Evolutionary conservation across 1,284 basidiomycete genomes (phyloP), one percentile per base, ranked within the genome.

Genomic region (Tylopilus orsonianus): DNA sequence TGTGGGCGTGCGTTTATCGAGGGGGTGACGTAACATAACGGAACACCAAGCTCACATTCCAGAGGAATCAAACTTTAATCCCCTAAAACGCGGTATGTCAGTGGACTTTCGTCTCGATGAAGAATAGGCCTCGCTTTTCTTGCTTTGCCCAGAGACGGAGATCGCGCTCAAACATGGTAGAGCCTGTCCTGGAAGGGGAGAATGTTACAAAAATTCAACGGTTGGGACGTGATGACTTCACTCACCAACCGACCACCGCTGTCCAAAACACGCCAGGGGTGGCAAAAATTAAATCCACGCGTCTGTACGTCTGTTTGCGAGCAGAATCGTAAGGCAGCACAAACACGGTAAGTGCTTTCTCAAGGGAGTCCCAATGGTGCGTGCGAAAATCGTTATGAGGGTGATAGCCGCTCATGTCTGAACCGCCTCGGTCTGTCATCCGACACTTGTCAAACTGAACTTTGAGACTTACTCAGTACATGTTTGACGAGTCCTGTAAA

Each of bases 81-180:
- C 83, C 48, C 87, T 89, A 46, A 0, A 44, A 22, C 26, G 45
- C 27, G n/a, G n/a, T n/a, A 45, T 30, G 46, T 57, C 37, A 65
- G 45, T 8, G n/a, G 22, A 30, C n/a, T 22, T 18, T 4, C 10
- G n/a, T 12, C 33, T 35, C 5, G 12, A 14, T 38, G 8, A 26
- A 24, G 8, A 13, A 36, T 7, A 12, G 39, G n/a, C 54, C 68
- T 32, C 55, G 81, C 81, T 71, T 77, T 65, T 80, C 74, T 46
- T 75, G 66, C 63, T 88, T 85, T 1, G 87, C 87, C 78, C 80
- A 85, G 14, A 78, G 70, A 44, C 89, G 71, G 44, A 92, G 61
- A 62, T 92, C 90, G n/a, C 88, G 72, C 61, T 91, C 78, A 56
- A 93, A 91, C 78, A 87, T 83, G 41, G 77, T 87, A 0, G 85